Conservation (phyloP, 805 yeast species). For the Hanseniaspora nectarophila region DNA sequence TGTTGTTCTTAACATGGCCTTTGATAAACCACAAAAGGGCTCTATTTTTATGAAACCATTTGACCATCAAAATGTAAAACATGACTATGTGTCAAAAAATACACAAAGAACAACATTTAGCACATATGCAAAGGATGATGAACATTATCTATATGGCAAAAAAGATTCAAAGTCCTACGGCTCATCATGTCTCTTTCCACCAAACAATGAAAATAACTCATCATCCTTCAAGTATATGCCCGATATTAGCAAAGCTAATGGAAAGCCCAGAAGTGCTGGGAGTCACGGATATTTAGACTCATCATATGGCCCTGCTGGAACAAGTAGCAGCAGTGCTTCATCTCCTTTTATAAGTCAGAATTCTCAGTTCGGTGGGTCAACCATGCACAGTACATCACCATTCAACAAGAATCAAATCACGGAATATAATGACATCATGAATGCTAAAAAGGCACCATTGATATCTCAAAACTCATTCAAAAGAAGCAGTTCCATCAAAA, state of each 20-base stretch:
- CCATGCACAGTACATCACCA: background rate
- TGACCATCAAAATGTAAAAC: background rate
- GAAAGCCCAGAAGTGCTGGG: background rate
- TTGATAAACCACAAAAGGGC: background rate
- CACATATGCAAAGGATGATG: background rate
- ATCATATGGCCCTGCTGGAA: background rate
- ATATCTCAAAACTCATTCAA: conserved; percentile 6
- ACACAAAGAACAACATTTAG: background rate
- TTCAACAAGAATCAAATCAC: conserved; percentile 1
- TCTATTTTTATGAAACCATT: background rate
- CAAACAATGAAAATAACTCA: background rate
- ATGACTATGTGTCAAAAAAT: background rate
- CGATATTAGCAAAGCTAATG: background rate
- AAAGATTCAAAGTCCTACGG: background rate
- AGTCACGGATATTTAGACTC: conserved; percentile 2
- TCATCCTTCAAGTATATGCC: background rate
- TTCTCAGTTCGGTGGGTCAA: background rate
- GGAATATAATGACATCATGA: background rate
- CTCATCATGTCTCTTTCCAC: background rate
- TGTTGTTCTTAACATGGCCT: background rate
- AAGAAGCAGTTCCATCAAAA: conserved; percentile 4
- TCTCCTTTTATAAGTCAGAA: conserved; percentile 4
- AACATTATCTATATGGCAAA: too few relatives aligned
- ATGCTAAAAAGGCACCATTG: background rate
- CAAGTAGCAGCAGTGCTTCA: background rate